Evolutionary conservation across 129 eudicot genomes (phyloP).

Genomic region (Arctium lappa): DNA sequence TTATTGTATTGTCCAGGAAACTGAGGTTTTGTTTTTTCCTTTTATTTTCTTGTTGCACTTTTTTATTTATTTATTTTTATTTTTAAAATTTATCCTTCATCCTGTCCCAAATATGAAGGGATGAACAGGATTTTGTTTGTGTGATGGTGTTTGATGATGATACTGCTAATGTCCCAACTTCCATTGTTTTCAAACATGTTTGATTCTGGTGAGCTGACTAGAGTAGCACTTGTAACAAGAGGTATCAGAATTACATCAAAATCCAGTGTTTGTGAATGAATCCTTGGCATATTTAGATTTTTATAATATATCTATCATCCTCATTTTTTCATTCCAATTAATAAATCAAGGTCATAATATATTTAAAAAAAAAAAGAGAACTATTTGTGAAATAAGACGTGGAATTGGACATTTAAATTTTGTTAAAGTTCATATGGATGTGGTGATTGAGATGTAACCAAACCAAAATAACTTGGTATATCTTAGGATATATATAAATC

Average conservation of each 20-base stretch:
- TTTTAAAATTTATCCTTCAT: conserved; percentile 2
- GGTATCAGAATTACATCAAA: background rate
- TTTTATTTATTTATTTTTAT: background rate
- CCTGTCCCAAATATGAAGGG: conserved; percentile 27
- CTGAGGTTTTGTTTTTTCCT: conserved; percentile 3
- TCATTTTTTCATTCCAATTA: background rate
- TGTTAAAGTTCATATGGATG: too few relatives aligned
- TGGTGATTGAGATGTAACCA: too few relatives aligned
- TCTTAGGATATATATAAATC: too few relatives aligned
- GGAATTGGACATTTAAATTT: too few relatives aligned
- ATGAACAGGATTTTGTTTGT: conserved; percentile 32
- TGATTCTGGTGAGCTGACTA: background rate
- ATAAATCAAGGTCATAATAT: background rate
- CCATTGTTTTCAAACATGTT: conserved; percentile 1
- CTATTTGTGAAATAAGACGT: too few relatives aligned
- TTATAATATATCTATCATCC: background rate
- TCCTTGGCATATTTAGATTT: background rate
- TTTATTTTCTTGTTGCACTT: background rate
- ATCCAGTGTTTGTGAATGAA: background rate
- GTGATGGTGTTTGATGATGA: conserved; percentile 18
- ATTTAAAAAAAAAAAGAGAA: too few relatives aligned
- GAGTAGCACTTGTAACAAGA: background rate
- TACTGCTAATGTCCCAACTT: conserved; percentile 30
- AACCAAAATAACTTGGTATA: too few relatives aligned
- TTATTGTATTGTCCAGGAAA: conserved; percentile 26